These are phyloP conservation scores for Penicillium crystallinum DNA, from an alignment of 495 filamentous ascomycete genomes.

Conservation along the genomic window DNA sequence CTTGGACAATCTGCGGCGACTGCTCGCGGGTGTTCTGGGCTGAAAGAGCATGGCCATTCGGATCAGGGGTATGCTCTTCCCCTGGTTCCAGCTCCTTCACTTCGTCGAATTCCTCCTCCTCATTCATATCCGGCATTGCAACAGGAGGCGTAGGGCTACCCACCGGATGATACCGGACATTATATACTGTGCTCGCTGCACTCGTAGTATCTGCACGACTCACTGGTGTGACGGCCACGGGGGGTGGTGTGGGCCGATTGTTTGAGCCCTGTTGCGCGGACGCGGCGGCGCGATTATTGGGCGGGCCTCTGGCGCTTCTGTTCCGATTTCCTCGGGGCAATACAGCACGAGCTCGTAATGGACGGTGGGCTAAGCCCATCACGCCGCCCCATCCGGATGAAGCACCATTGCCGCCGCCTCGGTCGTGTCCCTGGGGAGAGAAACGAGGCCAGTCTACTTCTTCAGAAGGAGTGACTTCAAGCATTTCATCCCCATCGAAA, in stretches of 20 bases:
- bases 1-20: slow-evolving; percentile 32
- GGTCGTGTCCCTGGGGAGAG: slow-evolving; percentile 27
- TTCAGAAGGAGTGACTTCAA: slow-evolving; percentile 64
- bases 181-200: slow-evolving; percentile 78
- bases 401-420: slow-evolving; percentile 34
- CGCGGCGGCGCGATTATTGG: slow-evolving; percentile 12
- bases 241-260: slow-evolving; percentile 56
- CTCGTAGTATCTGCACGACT: slow-evolving; percentile 75
- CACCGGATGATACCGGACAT: slow-evolving; percentile 74
- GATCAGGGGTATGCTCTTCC: slow-evolving; percentile 7
- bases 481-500: slow-evolving; percentile 96
- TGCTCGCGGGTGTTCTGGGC: slow-evolving; percentile 21
- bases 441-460: slow-evolving; percentile 52
- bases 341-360: slow-evolving; percentile 33
- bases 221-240: slow-evolving; percentile 61
- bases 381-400: slow-evolving; percentile 45
- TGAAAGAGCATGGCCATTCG: slow-evolving; percentile 8
- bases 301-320: slow-evolving; percentile 13
- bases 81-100: slow-evolving; percentile 27
- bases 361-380: slow-evolving; percentile 36
- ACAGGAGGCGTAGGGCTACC: slow-evolving; percentile 59
- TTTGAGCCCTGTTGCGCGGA: slow-evolving; percentile 17
- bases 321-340: slow-evolving; percentile 22
- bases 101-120: slow-evolving; percentile 30
- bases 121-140: slow-evolving; percentile 35